phyloP scores from a whole-genome alignment of 2,329 filamentous ascomycete genomes.

The Claviceps purpurea region DNA sequence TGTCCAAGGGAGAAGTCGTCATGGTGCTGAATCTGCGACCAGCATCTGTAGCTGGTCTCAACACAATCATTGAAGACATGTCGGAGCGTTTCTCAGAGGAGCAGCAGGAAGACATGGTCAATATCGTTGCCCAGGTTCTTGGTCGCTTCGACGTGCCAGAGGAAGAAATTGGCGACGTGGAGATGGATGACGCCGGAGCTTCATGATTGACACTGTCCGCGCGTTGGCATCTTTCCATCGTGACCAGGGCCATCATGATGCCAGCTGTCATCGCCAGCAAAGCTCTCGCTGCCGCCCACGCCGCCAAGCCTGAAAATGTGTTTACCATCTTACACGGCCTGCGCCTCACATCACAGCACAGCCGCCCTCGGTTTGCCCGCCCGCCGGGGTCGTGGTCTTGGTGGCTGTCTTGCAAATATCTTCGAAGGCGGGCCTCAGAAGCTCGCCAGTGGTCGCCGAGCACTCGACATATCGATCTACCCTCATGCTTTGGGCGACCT shows the following conservation, averaged over 20 bases:
- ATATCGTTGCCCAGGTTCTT: constrained; percentile 42
- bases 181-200: constrained; percentile 23
- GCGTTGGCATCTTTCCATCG: background rate
- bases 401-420: constrained; percentile 46
- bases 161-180: constrained; percentile 20
- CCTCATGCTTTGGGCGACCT: constrained; percentile 41
- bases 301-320: no score
- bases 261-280: background rate
- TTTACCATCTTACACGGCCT: background rate
- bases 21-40: constrained; percentile 57
- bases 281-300: background rate
- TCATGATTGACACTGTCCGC: constrained; percentile 9
- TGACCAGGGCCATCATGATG: background rate
- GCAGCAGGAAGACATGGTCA: constrained; percentile 44
- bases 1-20: constrained; percentile 55
- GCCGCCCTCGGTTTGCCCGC: constrained; percentile 41
- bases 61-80: constrained; percentile 53
- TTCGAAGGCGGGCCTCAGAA: constrained; percentile 43
- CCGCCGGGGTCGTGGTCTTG: constrained; percentile 29
- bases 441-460: constrained; percentile 46
- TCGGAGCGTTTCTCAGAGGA: constrained; percentile 44
- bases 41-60: constrained; percentile 40
- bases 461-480: constrained; percentile 53
- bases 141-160: constrained; percentile 29
- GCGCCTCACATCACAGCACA: constrained; percentile 34